A percentile compares a stretch with the other conserved stretches of the same genome.
Conservation (phyloP, 371 early-diverging fungal genomes). For the Actinomucor elegans region DNA sequence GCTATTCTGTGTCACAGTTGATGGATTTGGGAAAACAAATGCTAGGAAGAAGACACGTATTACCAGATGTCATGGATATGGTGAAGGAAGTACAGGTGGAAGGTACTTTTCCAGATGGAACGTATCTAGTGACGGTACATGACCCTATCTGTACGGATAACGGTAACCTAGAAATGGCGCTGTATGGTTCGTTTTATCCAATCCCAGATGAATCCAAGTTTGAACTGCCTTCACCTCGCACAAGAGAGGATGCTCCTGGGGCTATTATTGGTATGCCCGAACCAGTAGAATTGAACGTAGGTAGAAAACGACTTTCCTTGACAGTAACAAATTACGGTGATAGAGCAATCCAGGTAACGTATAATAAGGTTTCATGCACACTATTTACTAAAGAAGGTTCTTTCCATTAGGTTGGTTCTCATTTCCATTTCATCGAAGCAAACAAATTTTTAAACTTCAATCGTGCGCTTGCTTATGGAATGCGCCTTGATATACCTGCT, state of each 20-base stretch:
- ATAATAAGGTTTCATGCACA: neutral
- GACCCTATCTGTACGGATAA: constrained; percentile 81
- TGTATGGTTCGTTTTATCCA: constrained; percentile 84
- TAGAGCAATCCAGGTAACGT: constrained; percentile 75
- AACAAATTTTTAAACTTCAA: constrained; percentile 82
- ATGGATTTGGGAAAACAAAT: constrained; percentile 87
- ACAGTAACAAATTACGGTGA: constrained; percentile 90
- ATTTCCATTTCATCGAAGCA: constrained; percentile 92
- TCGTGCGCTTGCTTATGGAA: constrained; percentile 79
- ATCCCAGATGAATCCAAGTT: constrained; percentile 66
- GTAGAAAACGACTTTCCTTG: constrained; percentile 64
- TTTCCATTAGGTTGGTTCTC: constrained; percentile 72
- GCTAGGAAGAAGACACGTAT: constrained; percentile 85
- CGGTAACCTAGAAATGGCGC: constrained; percentile 79
- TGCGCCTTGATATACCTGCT: constrained; percentile 87
- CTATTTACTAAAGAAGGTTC: neutral
- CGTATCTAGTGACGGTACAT: constrained; percentile 89
- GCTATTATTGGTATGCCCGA: constrained; percentile 64
- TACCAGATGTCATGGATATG: constrained; percentile 66
- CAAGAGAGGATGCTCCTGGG: constrained; percentile 53
- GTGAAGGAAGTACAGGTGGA: constrained; percentile 87
- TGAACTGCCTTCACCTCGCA: constrained; percentile 34
- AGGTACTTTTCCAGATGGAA: constrained; percentile 89
- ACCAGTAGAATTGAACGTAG: constrained; percentile 69
- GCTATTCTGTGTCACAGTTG: constrained; percentile 81